Base-by-base conservation (phyloP, 2,329 filamentous ascomycete species). In the Epichloe amarillans region DNA sequence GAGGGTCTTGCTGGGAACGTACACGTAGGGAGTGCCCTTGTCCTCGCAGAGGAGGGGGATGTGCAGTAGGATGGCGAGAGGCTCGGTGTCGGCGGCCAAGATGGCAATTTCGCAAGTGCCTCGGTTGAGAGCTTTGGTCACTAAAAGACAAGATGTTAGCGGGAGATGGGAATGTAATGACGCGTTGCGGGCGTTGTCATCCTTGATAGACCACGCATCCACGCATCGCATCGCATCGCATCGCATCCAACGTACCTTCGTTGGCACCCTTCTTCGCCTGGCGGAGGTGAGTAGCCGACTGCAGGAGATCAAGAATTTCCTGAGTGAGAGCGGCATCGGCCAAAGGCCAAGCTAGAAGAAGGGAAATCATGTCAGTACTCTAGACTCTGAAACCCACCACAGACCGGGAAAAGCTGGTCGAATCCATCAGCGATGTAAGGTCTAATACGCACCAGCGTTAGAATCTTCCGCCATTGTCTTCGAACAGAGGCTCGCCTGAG, bases 201-300 rank as follows among this genome's bases (percentile, higher is more conserved):
- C 30, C 30, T 30, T 10, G 0, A 30, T 30, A 11, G 30, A 30
- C 30, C 30, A 17, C 45, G 14, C 50, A 38, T 19, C 10, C 12
- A n/a, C 10, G 21, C 17, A 15, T 42, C 21, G 19, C 11, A 36
- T 17, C 10, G 21, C 17, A 15, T 42, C 21, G 19, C 11, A 36
- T 17, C 47, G 14, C 3, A 10, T 19, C n/a, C 1, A 6, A 55
- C 63, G 47, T 66, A 72, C 71, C 74, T 68, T 88, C 85, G 77
- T 90, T 91, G 66, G 86, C 87, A 55, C 88, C 87, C 76, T 93
- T 94, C 77, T 93, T 93, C 58, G 90, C 71, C 76, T 93, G 87
- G 48, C 83, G 77, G 63, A 62, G 56, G 53, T 64, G 79, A 76
- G 71, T 85, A 63, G 82, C 69, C 63, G 86, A 83, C 72, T 91